phyloP scores from a whole-genome alignment of 352 stramenopile genomes.

The Phytopythium litorale region DNA sequence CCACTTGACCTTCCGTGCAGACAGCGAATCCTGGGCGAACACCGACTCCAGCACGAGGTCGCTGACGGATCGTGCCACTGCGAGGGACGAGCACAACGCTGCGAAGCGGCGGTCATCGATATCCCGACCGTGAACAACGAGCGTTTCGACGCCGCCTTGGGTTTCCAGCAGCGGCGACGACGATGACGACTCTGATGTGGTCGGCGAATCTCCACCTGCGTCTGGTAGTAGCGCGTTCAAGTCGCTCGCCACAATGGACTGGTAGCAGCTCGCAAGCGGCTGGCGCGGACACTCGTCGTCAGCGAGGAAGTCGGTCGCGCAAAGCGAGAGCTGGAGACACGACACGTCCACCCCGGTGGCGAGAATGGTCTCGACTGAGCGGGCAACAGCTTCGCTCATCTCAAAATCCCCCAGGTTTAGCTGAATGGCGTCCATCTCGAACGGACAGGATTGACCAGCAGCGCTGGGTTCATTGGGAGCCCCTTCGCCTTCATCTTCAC shows the following conservation, averaged over 20 bases:
- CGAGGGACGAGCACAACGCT: conserved; percentile 20
- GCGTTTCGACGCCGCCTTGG: conserved; percentile 9
- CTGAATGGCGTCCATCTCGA: conserved; percentile 25
- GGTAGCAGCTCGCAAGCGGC: conserved; percentile 21
- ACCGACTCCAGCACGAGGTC: conserved; percentile 18
- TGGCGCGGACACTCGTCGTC: conserved; percentile 29
- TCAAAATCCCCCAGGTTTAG: conserved; percentile 37
- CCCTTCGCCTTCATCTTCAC: not conserved
- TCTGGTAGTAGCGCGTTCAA: not conserved
- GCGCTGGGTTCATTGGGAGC: not conserved
- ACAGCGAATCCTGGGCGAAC: conserved; percentile 13
- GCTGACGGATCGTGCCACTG: conserved; percentile 8
- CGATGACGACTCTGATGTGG: not conserved
- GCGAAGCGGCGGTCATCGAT: conserved; percentile 25
- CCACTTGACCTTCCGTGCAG: conserved; percentile 18
- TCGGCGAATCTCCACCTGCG: not conserved
- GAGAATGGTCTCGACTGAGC: conserved; percentile 17
- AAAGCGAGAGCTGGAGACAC: conserved; percentile 25
- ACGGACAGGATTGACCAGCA: conserved; percentile 6
- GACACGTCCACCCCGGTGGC: conserved; percentile 17
- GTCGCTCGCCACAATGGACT: conserved; percentile 7
- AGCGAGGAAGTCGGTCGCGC: conserved; percentile 26
- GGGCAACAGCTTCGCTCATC: conserved; percentile 23
- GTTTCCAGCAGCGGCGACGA: not conserved
- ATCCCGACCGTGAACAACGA: conserved; percentile 19